Evolutionary conservation across 164 flowering plant species (phyloP).

Genomic region (Nelumbo lutea): DNA sequence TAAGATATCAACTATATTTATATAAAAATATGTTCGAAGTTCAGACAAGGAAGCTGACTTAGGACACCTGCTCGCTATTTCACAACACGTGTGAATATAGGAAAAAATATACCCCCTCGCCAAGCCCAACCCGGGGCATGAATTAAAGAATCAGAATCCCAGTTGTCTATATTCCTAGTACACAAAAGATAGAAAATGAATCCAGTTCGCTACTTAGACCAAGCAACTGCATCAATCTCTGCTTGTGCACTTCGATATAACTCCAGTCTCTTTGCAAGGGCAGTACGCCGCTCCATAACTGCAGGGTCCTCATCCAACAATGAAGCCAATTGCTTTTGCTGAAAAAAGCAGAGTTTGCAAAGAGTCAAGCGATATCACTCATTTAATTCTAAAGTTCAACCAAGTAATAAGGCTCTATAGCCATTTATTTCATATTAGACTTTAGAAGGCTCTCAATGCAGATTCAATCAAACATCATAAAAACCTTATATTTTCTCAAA

Average conservation of each 20-base stretch:
- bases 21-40: too few relatives aligned
- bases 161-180: neutral
- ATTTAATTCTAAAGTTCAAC: neutral
- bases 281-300: conserved; percentile 70
- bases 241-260: conserved; percentile 82
- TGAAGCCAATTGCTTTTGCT: conserved; percentile 56
- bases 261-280: conserved; percentile 81
- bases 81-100: too few relatives aligned
- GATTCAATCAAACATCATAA: too few relatives aligned
- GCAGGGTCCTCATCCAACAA: conserved; percentile 92
- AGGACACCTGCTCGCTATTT: too few relatives aligned
- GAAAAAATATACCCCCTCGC: too few relatives aligned
- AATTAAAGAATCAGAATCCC: neutral
- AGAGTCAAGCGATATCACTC: neutral
- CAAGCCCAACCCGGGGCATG: too few relatives aligned
- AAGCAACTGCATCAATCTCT: conserved; percentile 47
- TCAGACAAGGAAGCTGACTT: too few relatives aligned
- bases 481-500: too few relatives aligned
- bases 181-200: neutral
- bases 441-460: too few relatives aligned
- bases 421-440: too few relatives aligned
- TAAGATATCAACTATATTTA: too few relatives aligned
- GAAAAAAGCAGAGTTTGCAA: conserved; percentile 17
- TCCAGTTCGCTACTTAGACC: conserved; percentile 26
- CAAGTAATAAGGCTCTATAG: neutral